Percentiles rank a stretch among this genome's conserved stretches.
These are phyloP conservation scores for Trichosporon sp. DNA, from an alignment of 1,284 basidiomycete genomes.

Conservation along the genomic window DNA sequence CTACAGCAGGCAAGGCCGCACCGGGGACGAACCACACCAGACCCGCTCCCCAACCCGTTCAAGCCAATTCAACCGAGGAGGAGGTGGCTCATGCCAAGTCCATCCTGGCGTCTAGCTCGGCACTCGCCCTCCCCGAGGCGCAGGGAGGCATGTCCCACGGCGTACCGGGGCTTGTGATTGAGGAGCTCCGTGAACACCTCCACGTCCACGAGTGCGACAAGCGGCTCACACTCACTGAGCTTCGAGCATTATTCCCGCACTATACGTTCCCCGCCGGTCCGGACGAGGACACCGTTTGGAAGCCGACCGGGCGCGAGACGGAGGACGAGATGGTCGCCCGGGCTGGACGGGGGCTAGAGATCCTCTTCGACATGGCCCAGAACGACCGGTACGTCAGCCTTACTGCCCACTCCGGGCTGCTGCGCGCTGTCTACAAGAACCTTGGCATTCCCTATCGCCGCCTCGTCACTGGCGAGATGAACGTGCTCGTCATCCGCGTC, in stretches of 20 bases:
- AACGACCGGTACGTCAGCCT: slow-evolving; percentile 3
- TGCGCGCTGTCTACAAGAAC: slow-evolving; percentile 30
- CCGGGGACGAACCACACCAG: neutral
- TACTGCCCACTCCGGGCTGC: slow-evolving; percentile 30
- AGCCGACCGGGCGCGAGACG: slow-evolving; percentile 25
- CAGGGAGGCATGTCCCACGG: slow-evolving; percentile 1
- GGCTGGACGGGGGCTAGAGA: slow-evolving; percentile 19
- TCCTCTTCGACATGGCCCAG: slow-evolving; percentile 16
- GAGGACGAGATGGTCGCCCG: slow-evolving; percentile 32
- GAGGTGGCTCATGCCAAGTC: neutral
- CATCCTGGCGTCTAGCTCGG: neutral
- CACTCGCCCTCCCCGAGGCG: neutral
- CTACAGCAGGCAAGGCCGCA: neutral
- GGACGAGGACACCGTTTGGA: slow-evolving; percentile 30
- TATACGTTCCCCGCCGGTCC: slow-evolving; percentile 19
- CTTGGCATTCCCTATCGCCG: slow-evolving; percentile 23
- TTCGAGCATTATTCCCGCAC: slow-evolving; percentile 23
- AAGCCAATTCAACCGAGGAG: neutral
- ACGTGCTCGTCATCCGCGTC: slow-evolving; percentile 32
- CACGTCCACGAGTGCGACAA: slow-evolving; percentile 33
- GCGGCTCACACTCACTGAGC: slow-evolving; percentile 14
- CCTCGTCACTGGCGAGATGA: slow-evolving; percentile 33
- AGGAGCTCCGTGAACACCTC: slow-evolving; percentile 37
- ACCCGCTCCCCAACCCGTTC: neutral
- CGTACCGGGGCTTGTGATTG: neutral